Conservation (phyloP, 768 basidiomycete species). For the Phanerodontia chrysosporium region DNA sequence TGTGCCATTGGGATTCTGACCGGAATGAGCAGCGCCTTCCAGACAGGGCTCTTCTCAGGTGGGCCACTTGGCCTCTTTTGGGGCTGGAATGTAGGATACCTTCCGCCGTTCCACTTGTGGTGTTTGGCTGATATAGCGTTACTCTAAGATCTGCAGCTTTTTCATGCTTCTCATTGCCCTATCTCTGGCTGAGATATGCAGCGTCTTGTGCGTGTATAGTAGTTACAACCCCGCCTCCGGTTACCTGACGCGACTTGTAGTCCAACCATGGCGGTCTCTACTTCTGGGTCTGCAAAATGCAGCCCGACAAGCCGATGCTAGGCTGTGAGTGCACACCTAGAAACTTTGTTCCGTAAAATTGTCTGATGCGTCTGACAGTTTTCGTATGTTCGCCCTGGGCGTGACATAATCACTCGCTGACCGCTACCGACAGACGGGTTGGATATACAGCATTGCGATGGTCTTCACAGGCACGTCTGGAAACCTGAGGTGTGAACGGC, state of each 20-base stretch:
- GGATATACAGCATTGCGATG: conserved; percentile 60
- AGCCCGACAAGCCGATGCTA: conserved; percentile 46
- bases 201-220: conserved; percentile 45
- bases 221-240: not conserved
- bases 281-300: conserved; percentile 63
- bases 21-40: conserved; percentile 57
- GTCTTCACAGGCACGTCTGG: conserved; percentile 56
- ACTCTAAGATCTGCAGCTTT: conserved; percentile 44
- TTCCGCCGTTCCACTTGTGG: not conserved
- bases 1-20: conserved; percentile 59
- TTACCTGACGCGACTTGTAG: conserved; percentile 18
- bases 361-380: conserved; percentile 5
- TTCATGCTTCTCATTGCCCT: conserved; percentile 58
- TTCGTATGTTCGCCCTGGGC: conserved; percentile 5
- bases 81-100: conserved; percentile 52
- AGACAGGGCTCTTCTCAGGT: conserved; percentile 54
- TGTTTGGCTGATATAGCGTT: not conserved
- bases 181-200: conserved; percentile 55
- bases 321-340: conserved; percentile 39
- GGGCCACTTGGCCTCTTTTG: conserved; percentile 57
- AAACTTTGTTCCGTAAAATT: not conserved
- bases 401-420: too few relatives aligned
- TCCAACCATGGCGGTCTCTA: conserved; percentile 55
- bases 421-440: conserved; percentile 46
- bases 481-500: conserved; percentile 39